phyloP scores from a whole-genome alignment of 305 asterid species.

The Fraxinus ornus region DNA sequence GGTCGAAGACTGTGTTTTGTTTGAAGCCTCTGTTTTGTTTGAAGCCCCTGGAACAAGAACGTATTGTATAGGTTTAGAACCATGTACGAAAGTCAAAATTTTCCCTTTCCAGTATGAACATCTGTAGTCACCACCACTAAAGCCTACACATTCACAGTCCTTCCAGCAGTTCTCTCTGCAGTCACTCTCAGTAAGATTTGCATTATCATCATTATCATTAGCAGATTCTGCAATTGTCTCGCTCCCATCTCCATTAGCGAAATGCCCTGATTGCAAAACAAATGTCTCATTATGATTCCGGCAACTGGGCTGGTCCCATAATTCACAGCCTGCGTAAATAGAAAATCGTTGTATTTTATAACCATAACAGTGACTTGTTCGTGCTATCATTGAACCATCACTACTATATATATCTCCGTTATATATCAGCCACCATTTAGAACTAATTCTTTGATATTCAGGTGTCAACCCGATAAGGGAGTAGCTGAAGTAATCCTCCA shows the following conservation, averaged over 20 bases:
- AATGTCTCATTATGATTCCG: too few relatives aligned
- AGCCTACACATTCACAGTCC: slow-evolving; percentile 37
- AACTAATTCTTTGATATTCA: background rate
- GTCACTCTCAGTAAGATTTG: slow-evolving; percentile 38
- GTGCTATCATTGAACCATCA: too few relatives aligned
- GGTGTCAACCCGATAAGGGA: background rate
- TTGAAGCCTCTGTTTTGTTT: background rate
- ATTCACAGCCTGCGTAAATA: too few relatives aligned
- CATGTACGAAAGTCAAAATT: slow-evolving; percentile 33
- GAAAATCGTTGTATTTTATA: too few relatives aligned
- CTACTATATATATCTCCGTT: slow-evolving; percentile 6
- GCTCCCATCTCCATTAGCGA: too few relatives aligned
- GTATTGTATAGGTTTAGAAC: background rate
- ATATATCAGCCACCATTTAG: slow-evolving; percentile 27
- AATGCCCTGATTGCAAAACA: too few relatives aligned
- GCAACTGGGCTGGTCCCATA: too few relatives aligned
- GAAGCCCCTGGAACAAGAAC: slow-evolving; percentile 15
- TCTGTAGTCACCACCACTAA: background rate
- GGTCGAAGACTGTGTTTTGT: slow-evolving; percentile 12
- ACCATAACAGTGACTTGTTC: slow-evolving; percentile 6
- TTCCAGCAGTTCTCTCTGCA: slow-evolving; percentile 41
- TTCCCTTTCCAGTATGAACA: slow-evolving; percentile 40
- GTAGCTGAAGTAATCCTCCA: slow-evolving; percentile 29
- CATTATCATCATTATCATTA: background rate
- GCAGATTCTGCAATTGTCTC: background rate